A percentile compares a stretch with the other conserved stretches of the same genome.
Evolutionary conservation across 1,139 yeast genomes (phyloP).

Genomic region (Blastobotrys malaysiensis): DNA sequence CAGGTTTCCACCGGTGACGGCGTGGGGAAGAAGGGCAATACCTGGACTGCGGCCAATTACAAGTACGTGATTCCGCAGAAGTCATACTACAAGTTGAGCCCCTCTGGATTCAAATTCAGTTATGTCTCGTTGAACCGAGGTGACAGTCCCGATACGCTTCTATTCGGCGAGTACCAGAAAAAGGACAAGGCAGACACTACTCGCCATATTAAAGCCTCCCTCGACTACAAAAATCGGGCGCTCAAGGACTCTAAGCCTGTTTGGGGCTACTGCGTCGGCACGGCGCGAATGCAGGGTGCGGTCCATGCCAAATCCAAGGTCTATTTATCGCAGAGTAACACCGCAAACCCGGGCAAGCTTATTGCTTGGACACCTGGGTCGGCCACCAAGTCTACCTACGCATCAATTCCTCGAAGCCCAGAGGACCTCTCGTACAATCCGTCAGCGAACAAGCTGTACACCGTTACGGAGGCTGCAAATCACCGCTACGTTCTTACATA

Average conservation of each 20-base stretch:
- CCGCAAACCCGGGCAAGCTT: conserved; percentile 2
- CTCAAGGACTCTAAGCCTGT: conserved; percentile 1
- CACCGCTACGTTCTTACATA: conserved; percentile 10
- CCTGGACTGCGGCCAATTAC: conserved; percentile 11
- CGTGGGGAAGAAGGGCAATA: conserved; percentile 9
- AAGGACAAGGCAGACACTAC: conserved; percentile 2
- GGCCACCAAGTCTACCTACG: background rate
- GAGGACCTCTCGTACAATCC: conserved; percentile 9
- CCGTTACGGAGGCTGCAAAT: conserved; percentile 7
- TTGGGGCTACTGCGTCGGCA: conserved; percentile 9
- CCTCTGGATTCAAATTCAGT: conserved; percentile 3
- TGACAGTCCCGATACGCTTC: conserved; percentile 9
- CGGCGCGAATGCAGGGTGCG: conserved; percentile 11
- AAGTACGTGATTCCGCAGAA: conserved; percentile 11
- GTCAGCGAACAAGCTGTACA: conserved; percentile 4
- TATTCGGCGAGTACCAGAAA: conserved; percentile 10
- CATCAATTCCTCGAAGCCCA: conserved; percentile 3
- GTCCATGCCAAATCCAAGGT: conserved; percentile 3
- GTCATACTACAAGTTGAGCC: conserved; percentile 8
- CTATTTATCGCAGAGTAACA: conserved; percentile 7
- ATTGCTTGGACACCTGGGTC: conserved; percentile 8
- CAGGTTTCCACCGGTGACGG: conserved; percentile 7
- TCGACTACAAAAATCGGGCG: conserved; percentile 6
- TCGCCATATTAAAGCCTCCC: conserved; percentile 4
- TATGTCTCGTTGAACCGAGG: conserved; percentile 8